Evolutionary conservation across 805 yeast species (phyloP), one percentile per base, ranked within the genome.

Genomic region (Lachancea kluyveri): DNA sequence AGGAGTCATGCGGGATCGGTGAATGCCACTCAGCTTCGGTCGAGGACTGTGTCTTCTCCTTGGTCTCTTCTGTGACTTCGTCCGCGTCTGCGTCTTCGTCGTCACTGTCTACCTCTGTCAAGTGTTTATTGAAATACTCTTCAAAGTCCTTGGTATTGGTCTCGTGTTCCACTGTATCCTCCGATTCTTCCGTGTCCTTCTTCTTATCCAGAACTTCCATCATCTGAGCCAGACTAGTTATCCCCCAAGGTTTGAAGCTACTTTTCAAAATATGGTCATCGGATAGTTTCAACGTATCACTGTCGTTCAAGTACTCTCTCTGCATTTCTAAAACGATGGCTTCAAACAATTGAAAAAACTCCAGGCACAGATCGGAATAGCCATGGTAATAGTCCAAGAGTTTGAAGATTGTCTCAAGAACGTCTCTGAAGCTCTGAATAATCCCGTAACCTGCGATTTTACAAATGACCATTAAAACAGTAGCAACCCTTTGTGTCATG

Each of bases 331-430:
- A 57, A 5, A 77, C 61, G 4, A 84, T 54, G 16, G 74, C 77
- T 32, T 71, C 71, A 46, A 88, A 85, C 0, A 85, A 79, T 3
- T 67, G 57, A 40, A 87, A 82, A 37, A 85, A 78, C 1, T 85
- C 84, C 36, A 78, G 78, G 33, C 84, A 77, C 11, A 92, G 60
- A 10, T 67, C 63, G 2, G 77, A 62, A 53, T 90, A 90, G 0
- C 90, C 94, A 57, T 88, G 95, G 48, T 80, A 90, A 32, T 77
- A 65, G 57, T 90, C 97, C 30, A 90, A 64, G 21, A 88, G 60
- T 12, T 78, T 73, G 53, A 90, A 86, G 40, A 86, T 68, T 3
- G 87, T 74, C 28, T 76, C 71, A 12, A 90, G 62, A 1, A 90
- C 66, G 53, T 90, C 97, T 30, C 67, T 72, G 31, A 90, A 65